These are phyloP conservation scores for Ceratobasidium sp. DNA, from an alignment of 1,284 basidiomycete species.

Conservation along the genomic window DNA sequence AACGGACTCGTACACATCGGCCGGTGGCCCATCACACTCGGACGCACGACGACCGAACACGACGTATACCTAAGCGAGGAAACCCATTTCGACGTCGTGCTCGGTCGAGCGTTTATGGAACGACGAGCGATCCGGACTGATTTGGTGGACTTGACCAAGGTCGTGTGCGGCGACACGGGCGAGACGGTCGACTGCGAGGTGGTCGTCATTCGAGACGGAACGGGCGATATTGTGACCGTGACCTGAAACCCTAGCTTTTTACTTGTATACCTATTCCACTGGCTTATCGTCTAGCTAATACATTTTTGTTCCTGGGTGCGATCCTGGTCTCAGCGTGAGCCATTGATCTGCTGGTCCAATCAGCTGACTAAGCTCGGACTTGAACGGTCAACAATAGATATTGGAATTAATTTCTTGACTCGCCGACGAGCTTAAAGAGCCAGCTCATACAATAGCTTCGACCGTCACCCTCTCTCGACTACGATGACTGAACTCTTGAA, in stretches of 20 bases:
- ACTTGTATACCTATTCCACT: neutral
- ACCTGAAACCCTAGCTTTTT: conserved; percentile 63
- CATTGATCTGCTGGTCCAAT: conserved; percentile 34
- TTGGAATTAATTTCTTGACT: conserved; percentile 11
- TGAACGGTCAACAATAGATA: neutral
- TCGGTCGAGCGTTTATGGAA: conserved; percentile 86
- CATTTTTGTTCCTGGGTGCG: neutral
- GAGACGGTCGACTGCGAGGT: conserved; percentile 92
- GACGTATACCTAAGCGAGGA: conserved; percentile 88
- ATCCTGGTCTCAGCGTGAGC: neutral
- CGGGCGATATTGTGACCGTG: conserved; percentile 86
- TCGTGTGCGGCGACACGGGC: conserved; percentile 94
- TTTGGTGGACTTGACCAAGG: conserved; percentile 84
- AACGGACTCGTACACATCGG: conserved; percentile 73
- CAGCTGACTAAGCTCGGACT: conserved; percentile 29
- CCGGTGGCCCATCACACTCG: conserved; percentile 74
- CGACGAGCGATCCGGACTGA: conserved; percentile 84
- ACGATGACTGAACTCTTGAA: conserved; percentile 76
- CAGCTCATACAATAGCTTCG: neutral
- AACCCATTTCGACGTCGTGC: conserved; percentile 83
- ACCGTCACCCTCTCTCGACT: neutral
- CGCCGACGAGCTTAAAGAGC: neutral
- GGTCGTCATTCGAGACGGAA: conserved; percentile 86
- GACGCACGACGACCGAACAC: conserved; percentile 54
- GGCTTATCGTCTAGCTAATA: conserved; percentile 12